Conservation (phyloP, 371 early-diverging fungal genomes). For the Rhizopus arrhizus region DNA sequence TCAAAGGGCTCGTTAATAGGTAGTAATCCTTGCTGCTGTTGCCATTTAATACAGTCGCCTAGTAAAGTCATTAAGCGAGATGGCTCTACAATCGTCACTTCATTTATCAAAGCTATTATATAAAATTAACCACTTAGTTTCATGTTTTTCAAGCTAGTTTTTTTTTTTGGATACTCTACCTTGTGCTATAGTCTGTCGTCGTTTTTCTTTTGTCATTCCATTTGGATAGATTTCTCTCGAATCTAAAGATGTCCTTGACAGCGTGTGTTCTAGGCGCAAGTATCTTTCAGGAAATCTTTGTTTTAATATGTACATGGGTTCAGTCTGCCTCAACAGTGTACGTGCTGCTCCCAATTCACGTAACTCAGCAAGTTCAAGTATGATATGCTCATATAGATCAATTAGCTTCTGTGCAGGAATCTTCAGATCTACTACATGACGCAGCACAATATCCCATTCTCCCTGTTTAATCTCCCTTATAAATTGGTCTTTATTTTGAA, state of each 20-base stretch:
- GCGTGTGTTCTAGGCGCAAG: conserved; percentile 72
- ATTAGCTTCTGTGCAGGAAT: conserved; percentile 71
- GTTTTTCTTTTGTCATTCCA: conserved; percentile 67
- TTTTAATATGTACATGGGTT: conserved; percentile 78
- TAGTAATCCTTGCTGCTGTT: conserved; percentile 79
- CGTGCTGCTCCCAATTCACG: conserved; percentile 85
- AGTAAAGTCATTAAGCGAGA: conserved; percentile 81
- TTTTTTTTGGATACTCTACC: conserved; percentile 29
- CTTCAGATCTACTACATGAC: conserved; percentile 66
- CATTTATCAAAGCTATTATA: conserved; percentile 53
- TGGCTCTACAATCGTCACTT: conserved; percentile 79
- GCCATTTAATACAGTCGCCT: conserved; percentile 86
- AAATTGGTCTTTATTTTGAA: conserved; percentile 80
- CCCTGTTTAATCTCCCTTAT: conserved; percentile 76
- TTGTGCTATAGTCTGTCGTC: conserved; percentile 75
- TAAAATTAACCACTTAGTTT: not conserved
- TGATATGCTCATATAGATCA: conserved; percentile 90
- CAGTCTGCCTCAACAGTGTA: conserved; percentile 84
- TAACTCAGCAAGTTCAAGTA: conserved; percentile 73
- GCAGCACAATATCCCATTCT: conserved; percentile 86
- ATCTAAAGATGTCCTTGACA: conserved; percentile 72
- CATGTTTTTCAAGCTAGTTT: not conserved
- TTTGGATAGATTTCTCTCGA: conserved; percentile 60
- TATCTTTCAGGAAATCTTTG: conserved; percentile 77
- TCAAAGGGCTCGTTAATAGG: conserved; percentile 73